Evolutionary conservation across 2,329 filamentous ascomycete genomes (phyloP).

Genomic region (Escovopsis sp.): DNA sequence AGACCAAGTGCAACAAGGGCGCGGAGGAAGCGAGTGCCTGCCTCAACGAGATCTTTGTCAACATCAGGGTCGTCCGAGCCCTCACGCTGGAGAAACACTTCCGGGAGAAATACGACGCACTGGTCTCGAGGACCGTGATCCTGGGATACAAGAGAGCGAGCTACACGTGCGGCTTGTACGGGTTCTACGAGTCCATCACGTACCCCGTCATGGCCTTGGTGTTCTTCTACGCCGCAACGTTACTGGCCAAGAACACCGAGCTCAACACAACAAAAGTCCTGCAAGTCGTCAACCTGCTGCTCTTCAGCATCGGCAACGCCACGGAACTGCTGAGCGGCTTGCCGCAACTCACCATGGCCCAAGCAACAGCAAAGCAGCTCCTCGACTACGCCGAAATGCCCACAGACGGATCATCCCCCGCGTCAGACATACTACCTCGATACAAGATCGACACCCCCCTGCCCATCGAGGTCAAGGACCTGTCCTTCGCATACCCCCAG

Average conservation of each 20-base stretch:
- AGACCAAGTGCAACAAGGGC: slow-evolving; percentile 49
- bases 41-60: slow-evolving; percentile 61
- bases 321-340: slow-evolving; percentile 57
- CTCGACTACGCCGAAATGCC: slow-evolving; percentile 54
- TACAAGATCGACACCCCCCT: slow-evolving; percentile 13
- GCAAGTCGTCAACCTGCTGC: slow-evolving; percentile 64
- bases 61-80: slow-evolving; percentile 64
- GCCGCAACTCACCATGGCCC: slow-evolving; percentile 64
- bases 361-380: slow-evolving; percentile 57
- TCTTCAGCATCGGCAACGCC: slow-evolving; percentile 69
- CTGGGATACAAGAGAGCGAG: slow-evolving; percentile 52
- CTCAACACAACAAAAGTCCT: slow-evolving; percentile 46
- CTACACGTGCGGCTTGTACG: slow-evolving; percentile 58
- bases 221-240: slow-evolving; percentile 65
- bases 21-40: slow-evolving; percentile 40
- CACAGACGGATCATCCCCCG: slow-evolving; percentile 16
- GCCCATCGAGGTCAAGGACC: slow-evolving; percentile 33
- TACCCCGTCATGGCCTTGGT: slow-evolving; percentile 63
- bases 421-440: slow-evolving; percentile 18
- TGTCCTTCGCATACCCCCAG: slow-evolving; percentile 61
- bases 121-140: slow-evolving; percentile 35
- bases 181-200: slow-evolving; percentile 59
- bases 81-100: slow-evolving; percentile 65
- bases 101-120: slow-evolving; percentile 41
- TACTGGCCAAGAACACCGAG: slow-evolving; percentile 37